These are phyloP conservation scores for Gossypium raimondii DNA, from an alignment of 345 rosid species.

Conservation along the genomic window DNA sequence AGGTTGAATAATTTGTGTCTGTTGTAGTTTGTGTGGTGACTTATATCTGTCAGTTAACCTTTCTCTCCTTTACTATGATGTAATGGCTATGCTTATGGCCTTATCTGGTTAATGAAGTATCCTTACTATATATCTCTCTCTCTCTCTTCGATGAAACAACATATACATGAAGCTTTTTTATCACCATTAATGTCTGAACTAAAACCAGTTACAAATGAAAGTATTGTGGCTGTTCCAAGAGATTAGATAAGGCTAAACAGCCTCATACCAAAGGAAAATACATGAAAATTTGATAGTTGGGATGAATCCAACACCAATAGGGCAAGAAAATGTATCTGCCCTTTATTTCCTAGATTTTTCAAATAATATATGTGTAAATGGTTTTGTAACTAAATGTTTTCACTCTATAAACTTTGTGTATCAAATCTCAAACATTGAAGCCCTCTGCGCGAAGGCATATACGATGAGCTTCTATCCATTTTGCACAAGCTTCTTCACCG, in stretches of 20 bases:
- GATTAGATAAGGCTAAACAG: background rate
- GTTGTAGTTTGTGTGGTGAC: background rate
- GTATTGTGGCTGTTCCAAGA: background rate
- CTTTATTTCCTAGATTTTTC: slow-evolving; percentile 25
- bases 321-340: slow-evolving; percentile 8
- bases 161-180: background rate
- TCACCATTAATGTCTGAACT: background rate
- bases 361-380: background rate
- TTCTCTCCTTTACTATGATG: slow-evolving; percentile 17
- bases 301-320: background rate
- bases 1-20: slow-evolving; percentile 8
- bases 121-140: slow-evolving; percentile 15
- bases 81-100: slow-evolving; percentile 29
- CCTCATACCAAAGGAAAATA: background rate
- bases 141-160: background rate
- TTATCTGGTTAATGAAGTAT: slow-evolving; percentile 17
- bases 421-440: slow-evolving; percentile 56
- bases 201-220: background rate
- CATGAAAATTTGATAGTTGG: background rate
- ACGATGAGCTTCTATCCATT: slow-evolving; percentile 43
- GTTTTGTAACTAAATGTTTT: slow-evolving; percentile 16
- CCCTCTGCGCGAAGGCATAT: slow-evolving; percentile 87
- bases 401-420: slow-evolving; percentile 19
- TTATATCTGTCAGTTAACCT: slow-evolving; percentile 6
- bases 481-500: slow-evolving; percentile 78